Percentiles rank a stretch among this genome's conserved stretches.
These are phyloP conservation scores for Drosera capensis DNA, from an alignment of 148 eudicot genomes.

Conservation along the genomic window DNA sequence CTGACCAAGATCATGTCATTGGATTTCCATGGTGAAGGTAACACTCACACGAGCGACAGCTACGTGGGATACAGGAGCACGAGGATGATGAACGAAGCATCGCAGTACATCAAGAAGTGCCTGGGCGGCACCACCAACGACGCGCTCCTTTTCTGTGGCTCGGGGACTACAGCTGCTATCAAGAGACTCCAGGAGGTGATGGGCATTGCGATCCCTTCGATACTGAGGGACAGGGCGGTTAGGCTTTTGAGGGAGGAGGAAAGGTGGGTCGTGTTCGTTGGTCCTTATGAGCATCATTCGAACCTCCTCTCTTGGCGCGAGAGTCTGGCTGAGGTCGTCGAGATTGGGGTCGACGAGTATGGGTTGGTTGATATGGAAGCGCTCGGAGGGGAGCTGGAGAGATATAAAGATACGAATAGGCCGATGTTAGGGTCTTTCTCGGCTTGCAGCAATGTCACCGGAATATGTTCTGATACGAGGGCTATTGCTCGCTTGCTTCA, in stretches of 20 bases:
- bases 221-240: constrained; percentile 17
- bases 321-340: constrained; percentile 58
- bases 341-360: constrained; percentile 26
- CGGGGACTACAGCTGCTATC: constrained; percentile 53
- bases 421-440: constrained; percentile 67
- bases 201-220: constrained; percentile 34
- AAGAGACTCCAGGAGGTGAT: constrained; percentile 62
- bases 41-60: constrained; percentile 53
- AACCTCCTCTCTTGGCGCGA: constrained; percentile 65
- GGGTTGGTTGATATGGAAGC: constrained; percentile 31
- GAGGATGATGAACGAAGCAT: constrained; percentile 32
- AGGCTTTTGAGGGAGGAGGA: constrained; percentile 16
- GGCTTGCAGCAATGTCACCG: constrained; percentile 74
- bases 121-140: constrained; percentile 36
- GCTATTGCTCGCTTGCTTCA: constrained; percentile 25
- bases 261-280: constrained; percentile 64
- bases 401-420: constrained; percentile 16
- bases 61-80: constrained; percentile 40
- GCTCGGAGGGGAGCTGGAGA: constrained; percentile 15
- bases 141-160: constrained; percentile 44
- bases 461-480: constrained; percentile 28
- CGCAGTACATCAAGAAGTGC: constrained; percentile 33
- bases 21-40: constrained; percentile 17
- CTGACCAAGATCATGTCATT: background rate
- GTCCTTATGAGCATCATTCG: constrained; percentile 70